phyloP scores from a whole-genome alignment of 164 flowering plant species.

The Vitis amurensis region DNA sequence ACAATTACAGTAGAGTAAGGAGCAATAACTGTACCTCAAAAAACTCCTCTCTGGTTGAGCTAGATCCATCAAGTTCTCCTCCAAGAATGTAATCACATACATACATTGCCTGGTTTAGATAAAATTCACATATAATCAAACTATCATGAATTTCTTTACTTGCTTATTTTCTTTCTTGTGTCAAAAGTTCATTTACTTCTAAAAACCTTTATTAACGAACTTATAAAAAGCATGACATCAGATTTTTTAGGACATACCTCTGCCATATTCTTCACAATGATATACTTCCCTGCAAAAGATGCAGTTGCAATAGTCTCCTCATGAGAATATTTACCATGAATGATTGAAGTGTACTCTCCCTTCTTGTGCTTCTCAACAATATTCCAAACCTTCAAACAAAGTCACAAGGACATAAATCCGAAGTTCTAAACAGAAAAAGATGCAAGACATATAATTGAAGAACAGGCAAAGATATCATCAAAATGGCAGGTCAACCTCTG shows the following conservation, averaged over 20 bases:
- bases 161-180: not conserved
- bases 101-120: conserved; percentile 67
- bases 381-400: conserved; percentile 76
- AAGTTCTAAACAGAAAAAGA: not conserved
- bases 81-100: conserved; percentile 95
- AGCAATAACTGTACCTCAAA: conserved; percentile 49
- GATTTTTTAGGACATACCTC: conserved; percentile 51
- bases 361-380: conserved; percentile 95
- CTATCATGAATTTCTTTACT: not conserved
- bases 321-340: conserved; percentile 93
- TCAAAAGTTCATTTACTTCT: not conserved
- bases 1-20: not conserved
- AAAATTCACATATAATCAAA: not conserved
- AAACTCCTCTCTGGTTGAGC: conserved; percentile 86
- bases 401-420: not conserved
- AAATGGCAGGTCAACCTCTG: conserved; percentile 2
- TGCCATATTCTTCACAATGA: conserved; percentile 85
- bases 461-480: not conserved
- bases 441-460: not conserved
- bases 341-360: conserved; percentile 89
- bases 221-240: not conserved
- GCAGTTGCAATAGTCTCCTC: conserved; percentile 98
- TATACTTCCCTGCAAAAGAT: conserved; percentile 88
- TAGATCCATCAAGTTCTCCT: conserved; percentile 91
- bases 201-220: too few relatives aligned